These are phyloP conservation scores for Picochlorum sp. DNA, from an alignment of 139 green algal species.

Conservation along the genomic window DNA sequence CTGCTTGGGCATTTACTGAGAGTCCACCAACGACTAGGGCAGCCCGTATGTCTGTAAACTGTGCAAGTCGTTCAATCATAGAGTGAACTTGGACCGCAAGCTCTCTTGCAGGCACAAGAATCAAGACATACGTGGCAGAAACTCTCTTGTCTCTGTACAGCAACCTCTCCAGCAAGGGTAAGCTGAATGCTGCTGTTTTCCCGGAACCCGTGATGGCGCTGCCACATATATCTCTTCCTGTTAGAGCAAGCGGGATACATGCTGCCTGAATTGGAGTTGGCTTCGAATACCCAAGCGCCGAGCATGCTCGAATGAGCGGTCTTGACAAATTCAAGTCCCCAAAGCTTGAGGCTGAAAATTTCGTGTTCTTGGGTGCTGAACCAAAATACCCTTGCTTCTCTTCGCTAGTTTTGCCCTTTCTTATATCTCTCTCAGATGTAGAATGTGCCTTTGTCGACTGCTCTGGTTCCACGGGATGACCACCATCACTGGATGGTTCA, in stretches of 20 bases:
- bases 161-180: constrained; percentile 90
- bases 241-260: constrained; percentile 84
- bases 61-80: constrained; percentile 86
- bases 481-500: constrained; percentile 12
- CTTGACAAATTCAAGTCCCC: constrained; percentile 81
- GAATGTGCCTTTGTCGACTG: constrained; percentile 19
- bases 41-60: constrained; percentile 84
- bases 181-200: constrained; percentile 94
- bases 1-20: constrained; percentile 72
- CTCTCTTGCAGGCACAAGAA: constrained; percentile 86
- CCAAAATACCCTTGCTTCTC: constrained; percentile 46
- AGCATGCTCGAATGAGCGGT: constrained; percentile 74
- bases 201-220: constrained; percentile 91
- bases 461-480: background rate
- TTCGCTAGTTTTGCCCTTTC: constrained; percentile 6
- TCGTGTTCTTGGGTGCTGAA: constrained; percentile 42
- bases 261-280: constrained; percentile 97
- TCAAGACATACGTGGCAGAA: constrained; percentile 58
- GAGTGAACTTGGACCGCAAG: constrained; percentile 92
- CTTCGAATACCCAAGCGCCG: constrained; percentile 75
- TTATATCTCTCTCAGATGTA: background rate
- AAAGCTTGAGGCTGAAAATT: constrained; percentile 64
- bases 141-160: constrained; percentile 68
- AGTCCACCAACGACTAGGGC: constrained; percentile 92
- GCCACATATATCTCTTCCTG: constrained; percentile 89